Conservation (phyloP, 345 rosid genomes). For the Eucalyptus regnans region DNA sequence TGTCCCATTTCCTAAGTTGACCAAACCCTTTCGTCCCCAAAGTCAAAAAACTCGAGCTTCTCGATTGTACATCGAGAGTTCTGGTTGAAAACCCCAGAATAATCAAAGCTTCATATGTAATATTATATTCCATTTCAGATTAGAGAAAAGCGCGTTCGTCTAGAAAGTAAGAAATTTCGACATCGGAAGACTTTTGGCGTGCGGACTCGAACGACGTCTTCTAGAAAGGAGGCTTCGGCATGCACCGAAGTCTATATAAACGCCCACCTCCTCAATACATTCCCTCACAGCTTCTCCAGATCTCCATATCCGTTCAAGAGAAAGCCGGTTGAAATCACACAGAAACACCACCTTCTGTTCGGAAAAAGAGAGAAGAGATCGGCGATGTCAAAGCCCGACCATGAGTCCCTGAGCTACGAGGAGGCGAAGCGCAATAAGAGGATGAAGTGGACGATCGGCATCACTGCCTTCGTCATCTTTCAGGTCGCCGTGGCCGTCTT, state of each 20-base stretch:
- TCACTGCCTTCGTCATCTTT: neutral
- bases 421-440: no score
- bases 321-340: neutral
- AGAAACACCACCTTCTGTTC: neutral
- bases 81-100: no score
- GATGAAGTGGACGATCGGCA: neutral
- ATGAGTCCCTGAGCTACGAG: neutral
- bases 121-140: no score
- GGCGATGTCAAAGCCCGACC: neutral
- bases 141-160: no score
- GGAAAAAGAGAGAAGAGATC: neutral
- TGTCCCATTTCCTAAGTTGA: no score
- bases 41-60: no score
- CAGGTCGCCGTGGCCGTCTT: neutral
- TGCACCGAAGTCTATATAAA: neutral
- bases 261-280: neutral
- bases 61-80: no score
- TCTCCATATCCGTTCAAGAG: neutral
- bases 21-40: no score
- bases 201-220: neutral
- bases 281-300: neutral
- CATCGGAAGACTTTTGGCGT: neutral
- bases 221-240: neutral
- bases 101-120: no score
- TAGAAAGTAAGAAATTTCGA: neutral